Conservation (phyloP, 2,329 filamentous ascomycete species). For the Clarireedia paspali region DNA sequence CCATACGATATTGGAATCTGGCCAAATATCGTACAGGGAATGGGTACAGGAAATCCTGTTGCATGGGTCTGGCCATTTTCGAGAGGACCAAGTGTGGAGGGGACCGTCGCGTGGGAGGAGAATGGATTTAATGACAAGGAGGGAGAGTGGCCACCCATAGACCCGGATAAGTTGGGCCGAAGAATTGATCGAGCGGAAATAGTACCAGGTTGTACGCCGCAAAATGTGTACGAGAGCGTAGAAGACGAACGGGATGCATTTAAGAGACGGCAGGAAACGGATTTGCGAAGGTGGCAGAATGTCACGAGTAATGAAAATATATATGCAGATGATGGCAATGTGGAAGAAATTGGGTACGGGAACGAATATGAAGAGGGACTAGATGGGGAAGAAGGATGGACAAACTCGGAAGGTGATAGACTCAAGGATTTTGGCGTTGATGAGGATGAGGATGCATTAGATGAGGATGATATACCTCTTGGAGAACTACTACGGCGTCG, state of each 20-base stretch:
- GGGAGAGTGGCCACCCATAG: conserved; percentile 54
- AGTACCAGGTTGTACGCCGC: not conserved
- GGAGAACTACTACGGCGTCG: conserved; percentile 57
- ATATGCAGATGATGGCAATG: conserved; percentile 12
- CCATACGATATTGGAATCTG: conserved; percentile 76
- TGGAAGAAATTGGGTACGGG: conserved; percentile 21
- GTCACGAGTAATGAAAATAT: not conserved
- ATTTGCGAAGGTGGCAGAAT: conserved; percentile 34
- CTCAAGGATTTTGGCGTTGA: conserved; percentile 74
- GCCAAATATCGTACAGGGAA: conserved; percentile 64
- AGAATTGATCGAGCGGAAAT: conserved; percentile 1
- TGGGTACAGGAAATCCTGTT: conserved; percentile 60
- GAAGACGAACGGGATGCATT: conserved; percentile 40
- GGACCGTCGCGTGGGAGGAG: conserved; percentile 52
- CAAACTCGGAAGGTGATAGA: conserved; percentile 66
- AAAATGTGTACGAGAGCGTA: conserved; percentile 21
- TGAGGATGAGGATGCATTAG: conserved; percentile 56
- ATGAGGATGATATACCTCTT: conserved; percentile 59
- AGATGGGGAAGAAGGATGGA: conserved; percentile 56
- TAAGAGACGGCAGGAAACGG: conserved; percentile 40
- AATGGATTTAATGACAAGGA: conserved; percentile 66
- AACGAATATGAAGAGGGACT: conserved; percentile 26
- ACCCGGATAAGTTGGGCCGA: conserved; percentile 49
- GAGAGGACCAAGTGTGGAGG: conserved; percentile 35
- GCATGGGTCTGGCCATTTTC: conserved; percentile 65